Base-by-base conservation (phyloP, 116 monocot species). In the Phalaenopsis hybrid region DNA sequence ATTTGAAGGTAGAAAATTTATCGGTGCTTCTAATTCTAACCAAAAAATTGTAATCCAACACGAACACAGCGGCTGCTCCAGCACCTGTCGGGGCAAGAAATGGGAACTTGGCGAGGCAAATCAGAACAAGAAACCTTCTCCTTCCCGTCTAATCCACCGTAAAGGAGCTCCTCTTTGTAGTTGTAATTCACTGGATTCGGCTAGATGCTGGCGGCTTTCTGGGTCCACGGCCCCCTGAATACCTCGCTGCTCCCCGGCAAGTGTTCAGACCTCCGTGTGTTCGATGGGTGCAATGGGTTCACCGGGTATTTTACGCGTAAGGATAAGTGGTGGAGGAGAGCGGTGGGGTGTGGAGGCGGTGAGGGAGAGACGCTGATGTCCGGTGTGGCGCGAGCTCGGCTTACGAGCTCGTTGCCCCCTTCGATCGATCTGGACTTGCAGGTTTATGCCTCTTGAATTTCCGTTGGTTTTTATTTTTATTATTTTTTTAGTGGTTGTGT, bases 401-500 rank as follows among this genome's bases (percentile, higher is more conserved):
- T 91, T 73, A 85, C 85, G 46, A 83, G 80, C 75, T 87, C 89
- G 83, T 85, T 86, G 88, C 86, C 87, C 9, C 90, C 96, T 28
- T 90, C 81, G 12, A 83, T 91, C 81, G 89, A 90, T 10, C 45
- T 93, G 17, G 92, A 96, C 68, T 90, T 89, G 59, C 90, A 87
- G 91, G 96, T 92, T n/a, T 25, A 44, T 69, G 73, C 75, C 37
- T 57, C 31, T 69, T 3, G 43, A 58, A 11, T 72, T 41, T 7
- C 15, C 72, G 28, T 67, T 67, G 67, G 21, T 72, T 72, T 72
- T 6, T 63, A 12, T 8, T 70, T 37, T 31, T 11, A 9, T 59
- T 5, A 18, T 12, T 12, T 50, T 12, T 50, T 50, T 50, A 49
- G 37, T 37, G 37, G 37, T 37, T 37, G 37, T 37, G 37, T 37